Percentiles rank a stretch among this genome's conserved stretches.
Evolutionary conservation across 768 basidiomycete species (phyloP).

Genomic region (Russula emetica): DNA sequence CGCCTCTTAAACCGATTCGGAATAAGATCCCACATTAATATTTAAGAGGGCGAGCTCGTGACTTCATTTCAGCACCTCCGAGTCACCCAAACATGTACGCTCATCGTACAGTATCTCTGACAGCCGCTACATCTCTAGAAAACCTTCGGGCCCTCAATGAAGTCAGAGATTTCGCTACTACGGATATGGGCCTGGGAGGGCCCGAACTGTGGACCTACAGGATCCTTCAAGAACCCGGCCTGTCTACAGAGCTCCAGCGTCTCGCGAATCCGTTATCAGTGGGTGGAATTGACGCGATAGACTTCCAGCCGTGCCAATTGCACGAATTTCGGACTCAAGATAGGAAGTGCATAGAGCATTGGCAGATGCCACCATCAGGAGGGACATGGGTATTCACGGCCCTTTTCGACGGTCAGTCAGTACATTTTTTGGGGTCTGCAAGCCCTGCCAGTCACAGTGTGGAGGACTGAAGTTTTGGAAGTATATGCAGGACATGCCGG

Average conservation of each 20-base stretch:
- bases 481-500: slow-evolving; percentile 43
- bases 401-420: slow-evolving; percentile 47
- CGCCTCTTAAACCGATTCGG: slow-evolving; percentile 10
- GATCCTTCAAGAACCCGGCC: slow-evolving; percentile 39
- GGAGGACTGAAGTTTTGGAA: slow-evolving; percentile 6
- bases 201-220: slow-evolving; percentile 53
- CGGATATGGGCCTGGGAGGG: slow-evolving; percentile 52
- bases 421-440: too few relatives aligned
- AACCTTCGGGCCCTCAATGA: slow-evolving; percentile 49
- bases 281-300: slow-evolving; percentile 38
- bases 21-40: neutral
- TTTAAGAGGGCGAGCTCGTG: slow-evolving; percentile 11
- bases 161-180: slow-evolving; percentile 48
- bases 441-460: too few relatives aligned
- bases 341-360: slow-evolving; percentile 40
- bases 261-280: slow-evolving; percentile 38
- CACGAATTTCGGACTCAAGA: slow-evolving; percentile 42
- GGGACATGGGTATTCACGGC: slow-evolving; percentile 45
- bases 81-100: slow-evolving; percentile 25
- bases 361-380: slow-evolving; percentile 37
- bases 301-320: slow-evolving; percentile 42
- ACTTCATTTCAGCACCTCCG: slow-evolving; percentile 1
- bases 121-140: slow-evolving; percentile 45
- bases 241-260: slow-evolving; percentile 41
- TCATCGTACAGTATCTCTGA: slow-evolving; percentile 40